Evolutionary conservation across 768 basidiomycete genomes (phyloP), one percentile per base, ranked within the genome.

Genomic region (Sutorius australiensis): DNA sequence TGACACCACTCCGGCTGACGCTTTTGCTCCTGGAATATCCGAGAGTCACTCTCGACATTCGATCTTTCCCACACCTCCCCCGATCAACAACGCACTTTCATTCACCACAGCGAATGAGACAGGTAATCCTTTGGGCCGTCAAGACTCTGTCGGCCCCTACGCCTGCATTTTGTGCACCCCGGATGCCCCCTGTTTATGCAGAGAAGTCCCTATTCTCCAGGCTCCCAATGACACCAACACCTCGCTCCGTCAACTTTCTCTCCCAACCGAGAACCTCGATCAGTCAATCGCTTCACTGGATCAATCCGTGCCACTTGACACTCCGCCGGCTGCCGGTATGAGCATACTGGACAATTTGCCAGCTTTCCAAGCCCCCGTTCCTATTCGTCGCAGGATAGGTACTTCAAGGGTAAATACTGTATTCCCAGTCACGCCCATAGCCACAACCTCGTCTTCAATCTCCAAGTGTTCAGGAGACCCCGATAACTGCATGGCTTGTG

Each of bases 401-500:
- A 60, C 67, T 38, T 63, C 72, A 14, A 70, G 67, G 6, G 59
- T 69, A 33, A 80, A 78, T 50, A 69, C 80, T 12, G 70, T 87
- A 33, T 89, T 88, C 66, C 78, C 82, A 9, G 68, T 78, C 39
- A 73, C 79, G 17, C 62, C 70, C 24, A 43, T 62, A 31, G 57
- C 64, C 40, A 66, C 75, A 46, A 60, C 71, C 21, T 59, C 61
- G 24, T 54, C 62, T 45, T 57, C 66, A 38, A 53, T 67, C 31
- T 61, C 61, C 51, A 79, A 70, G 32, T 95, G 92, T 68, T 88
- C 91, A 16, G 92, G 92, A 12, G 90, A 95, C 63, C 92, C 92
- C 3, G 77, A 80, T 9, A 92, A 93, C 68, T 95, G 92, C 64
- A 67, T 80, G 48, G 92, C 91, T 5, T 95, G 92, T 65, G 86